Percentiles rank a stretch among this genome's conserved stretches.
Conservation (phyloP, 1,139 yeast species). For the Kluyveromyces marxianus region DNA sequence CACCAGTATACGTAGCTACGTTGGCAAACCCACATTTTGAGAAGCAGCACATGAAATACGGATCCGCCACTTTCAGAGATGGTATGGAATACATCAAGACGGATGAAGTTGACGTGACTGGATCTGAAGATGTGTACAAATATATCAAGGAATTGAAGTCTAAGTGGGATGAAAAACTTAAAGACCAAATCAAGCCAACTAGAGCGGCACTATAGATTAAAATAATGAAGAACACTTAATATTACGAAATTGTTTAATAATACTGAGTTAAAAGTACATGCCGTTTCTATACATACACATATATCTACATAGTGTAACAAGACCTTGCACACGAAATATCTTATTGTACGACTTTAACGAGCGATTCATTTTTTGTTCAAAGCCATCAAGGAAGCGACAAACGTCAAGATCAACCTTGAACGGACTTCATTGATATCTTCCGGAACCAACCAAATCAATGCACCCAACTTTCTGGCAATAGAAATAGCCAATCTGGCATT, state of each 20-base stretch:
- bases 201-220: conserved; percentile 25
- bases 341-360: not conserved
- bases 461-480: conserved; percentile 96
- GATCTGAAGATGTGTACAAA: conserved; percentile 53
- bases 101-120: conserved; percentile 52
- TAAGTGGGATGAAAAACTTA: conserved; percentile 65
- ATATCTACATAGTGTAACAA: no score
- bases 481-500: conserved; percentile 96
- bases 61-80: conserved; percentile 57
- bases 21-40: conserved; percentile 38
- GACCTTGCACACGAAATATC: not conserved
- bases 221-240: not conserved
- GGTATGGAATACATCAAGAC: conserved; percentile 60
- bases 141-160: conserved; percentile 48
- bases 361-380: conserved; percentile 27
- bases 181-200: conserved; percentile 62
- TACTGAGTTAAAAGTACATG: no score
- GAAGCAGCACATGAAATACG: conserved; percentile 56
- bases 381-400: conserved; percentile 91
- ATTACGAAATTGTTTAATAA: no score
- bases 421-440: conserved; percentile 97
- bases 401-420: conserved; percentile 84
- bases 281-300: no score
- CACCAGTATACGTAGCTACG: conserved; percentile 59
- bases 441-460: conserved; percentile 97